A percentile compares a stretch with the other conserved stretches of the same genome.
phyloP scores from a whole-genome alignment of 306 rosid species.

The Begonia masoniana region DNA sequence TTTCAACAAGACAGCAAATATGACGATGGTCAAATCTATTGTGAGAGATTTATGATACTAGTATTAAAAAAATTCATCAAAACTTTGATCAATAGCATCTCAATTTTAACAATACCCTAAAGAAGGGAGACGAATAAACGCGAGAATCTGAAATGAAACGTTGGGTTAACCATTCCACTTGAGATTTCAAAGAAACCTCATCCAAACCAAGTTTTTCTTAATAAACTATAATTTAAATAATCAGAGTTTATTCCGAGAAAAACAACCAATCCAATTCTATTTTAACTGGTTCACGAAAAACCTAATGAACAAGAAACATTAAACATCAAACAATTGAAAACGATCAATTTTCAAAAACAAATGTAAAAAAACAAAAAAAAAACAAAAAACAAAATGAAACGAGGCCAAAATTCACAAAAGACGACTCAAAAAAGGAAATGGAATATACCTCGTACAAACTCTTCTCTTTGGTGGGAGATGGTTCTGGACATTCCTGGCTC shows the following conservation, averaged over 20 bases:
- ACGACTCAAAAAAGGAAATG: background rate
- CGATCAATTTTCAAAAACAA: background rate
- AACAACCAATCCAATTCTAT: background rate
- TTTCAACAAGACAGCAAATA: too few relatives aligned
- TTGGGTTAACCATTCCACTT: too few relatives aligned
- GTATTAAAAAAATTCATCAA: background rate
- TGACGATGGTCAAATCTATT: background rate
- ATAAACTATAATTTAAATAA: too few relatives aligned
- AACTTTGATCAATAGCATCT: too few relatives aligned
- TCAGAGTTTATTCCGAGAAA: too few relatives aligned
- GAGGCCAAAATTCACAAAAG: background rate
- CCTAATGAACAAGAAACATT: background rate
- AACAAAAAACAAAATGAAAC: background rate
- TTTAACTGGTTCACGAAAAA: background rate
- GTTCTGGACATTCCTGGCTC: conserved; percentile 8
- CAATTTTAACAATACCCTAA: too few relatives aligned
- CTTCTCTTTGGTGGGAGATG: conserved; percentile 14
- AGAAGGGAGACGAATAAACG: too few relatives aligned
- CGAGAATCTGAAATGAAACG: too few relatives aligned
- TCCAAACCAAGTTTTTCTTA: too few relatives aligned
- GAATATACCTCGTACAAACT: conserved; percentile 50
- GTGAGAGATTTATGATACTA: background rate
- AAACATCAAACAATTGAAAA: background rate
- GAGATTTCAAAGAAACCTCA: too few relatives aligned
- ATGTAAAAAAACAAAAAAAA: background rate